These are phyloP conservation scores for Pterula multifida DNA, from an alignment of 1,284 basidiomycete species.

Conservation along the genomic window DNA sequence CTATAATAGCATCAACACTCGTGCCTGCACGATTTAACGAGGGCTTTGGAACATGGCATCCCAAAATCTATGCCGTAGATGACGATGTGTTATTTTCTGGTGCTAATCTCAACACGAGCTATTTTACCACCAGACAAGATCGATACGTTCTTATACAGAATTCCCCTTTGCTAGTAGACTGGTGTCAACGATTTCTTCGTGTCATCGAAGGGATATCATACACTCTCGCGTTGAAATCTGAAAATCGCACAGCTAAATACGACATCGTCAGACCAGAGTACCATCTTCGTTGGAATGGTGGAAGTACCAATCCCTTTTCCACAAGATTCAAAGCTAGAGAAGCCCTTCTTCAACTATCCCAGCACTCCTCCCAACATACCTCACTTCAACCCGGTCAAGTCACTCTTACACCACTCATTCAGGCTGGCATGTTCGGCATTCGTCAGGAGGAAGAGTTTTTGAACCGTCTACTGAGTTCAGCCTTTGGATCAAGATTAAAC, in stretches of 20 bases:
- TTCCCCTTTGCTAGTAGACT: neutral
- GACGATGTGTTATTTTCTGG: constrained; percentile 89
- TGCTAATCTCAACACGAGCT: constrained; percentile 90
- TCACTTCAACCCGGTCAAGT: neutral
- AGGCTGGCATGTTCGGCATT: constrained; percentile 75
- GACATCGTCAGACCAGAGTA: neutral
- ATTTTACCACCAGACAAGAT: constrained; percentile 93
- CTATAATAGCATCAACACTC: constrained; percentile 64
- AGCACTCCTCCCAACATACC: neutral
- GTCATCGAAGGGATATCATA: neutral
- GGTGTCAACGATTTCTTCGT: neutral
- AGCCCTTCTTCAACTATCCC: neutral
- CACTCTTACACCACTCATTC: constrained; percentile 67
- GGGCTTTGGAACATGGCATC: constrained; percentile 97
- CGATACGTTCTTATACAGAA: constrained; percentile 72
- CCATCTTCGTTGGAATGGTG: neutral
- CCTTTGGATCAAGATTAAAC: constrained; percentile 11
- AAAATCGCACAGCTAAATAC: neutral
- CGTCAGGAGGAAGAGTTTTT: constrained; percentile 72
- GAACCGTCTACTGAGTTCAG: constrained; percentile 41
- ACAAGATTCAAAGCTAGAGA: neutral
- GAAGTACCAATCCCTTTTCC: neutral
- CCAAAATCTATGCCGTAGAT: constrained; percentile 92
- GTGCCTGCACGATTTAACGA: constrained; percentile 94
- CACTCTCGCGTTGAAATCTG: neutral